Evolutionary conservation across 2,329 filamentous ascomycete genomes (phyloP).

Genomic region (Cladosporium austrohemisphaericum): DNA sequence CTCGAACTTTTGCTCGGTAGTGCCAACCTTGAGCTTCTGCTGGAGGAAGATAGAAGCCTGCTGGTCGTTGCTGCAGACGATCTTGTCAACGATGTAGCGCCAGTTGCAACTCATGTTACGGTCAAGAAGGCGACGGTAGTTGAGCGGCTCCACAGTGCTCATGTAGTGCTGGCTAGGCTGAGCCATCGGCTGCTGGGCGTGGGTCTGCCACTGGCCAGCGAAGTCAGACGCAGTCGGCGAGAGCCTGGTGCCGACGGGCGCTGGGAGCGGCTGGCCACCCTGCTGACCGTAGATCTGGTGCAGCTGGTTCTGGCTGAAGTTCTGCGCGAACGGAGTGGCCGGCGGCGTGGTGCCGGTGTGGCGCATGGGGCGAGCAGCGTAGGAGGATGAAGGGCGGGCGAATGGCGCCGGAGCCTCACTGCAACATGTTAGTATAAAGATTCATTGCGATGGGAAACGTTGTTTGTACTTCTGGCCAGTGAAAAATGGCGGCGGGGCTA

Average conservation of each 20-base stretch:
- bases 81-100: conserved; percentile 99
- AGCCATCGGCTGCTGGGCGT: conserved; percentile 25
- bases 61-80: conserved; percentile 98
- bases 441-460: neutral
- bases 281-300: conserved; percentile 15
- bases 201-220: conserved; percentile 36
- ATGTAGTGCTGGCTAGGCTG: conserved; percentile 62
- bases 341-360: conserved; percentile 27
- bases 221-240: conserved; percentile 48
- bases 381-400: conserved; percentile 10
- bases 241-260: conserved; percentile 39
- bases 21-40: conserved; percentile 97
- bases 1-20: conserved; percentile 90
- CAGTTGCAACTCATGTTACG: conserved; percentile 97
- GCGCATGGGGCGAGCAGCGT: conserved; percentile 11
- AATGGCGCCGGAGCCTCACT: neutral
- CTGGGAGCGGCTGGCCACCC: conserved; percentile 18
- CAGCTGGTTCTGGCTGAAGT: conserved; percentile 16
- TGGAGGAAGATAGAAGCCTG: conserved; percentile 98
- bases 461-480: conserved; percentile 1
- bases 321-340: conserved; percentile 24
- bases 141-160: conserved; percentile 83
- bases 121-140: conserved; percentile 91
- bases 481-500: conserved; percentile 4
- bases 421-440: neutral